A percentile compares a stretch with the other conserved stretches of the same genome.
Conservation (phyloP, 164 flowering plant genomes). For the Berberis vulgaris region DNA sequence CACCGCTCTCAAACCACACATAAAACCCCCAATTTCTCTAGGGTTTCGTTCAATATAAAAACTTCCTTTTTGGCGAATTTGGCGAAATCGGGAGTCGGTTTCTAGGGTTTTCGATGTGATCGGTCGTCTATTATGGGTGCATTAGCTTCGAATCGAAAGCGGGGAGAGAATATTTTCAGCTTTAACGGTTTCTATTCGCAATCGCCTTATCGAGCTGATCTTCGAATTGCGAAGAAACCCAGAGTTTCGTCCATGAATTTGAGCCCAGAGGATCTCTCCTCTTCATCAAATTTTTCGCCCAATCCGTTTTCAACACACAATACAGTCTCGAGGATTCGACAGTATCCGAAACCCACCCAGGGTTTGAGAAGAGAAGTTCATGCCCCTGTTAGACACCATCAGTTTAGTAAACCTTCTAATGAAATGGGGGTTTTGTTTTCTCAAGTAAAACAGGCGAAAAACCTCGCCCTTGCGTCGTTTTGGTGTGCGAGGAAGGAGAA, state of each 20-base stretch:
- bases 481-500: slow-evolving; percentile 18
- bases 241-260: slow-evolving; percentile 9
- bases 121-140: slow-evolving; percentile 15
- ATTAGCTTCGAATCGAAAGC: slow-evolving; percentile 17
- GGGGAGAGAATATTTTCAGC: slow-evolving; percentile 9
- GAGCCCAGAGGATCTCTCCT: neutral
- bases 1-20: no score
- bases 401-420: slow-evolving; percentile 5
- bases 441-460: slow-evolving; percentile 10
- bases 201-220: slow-evolving; percentile 2
- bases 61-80: no score
- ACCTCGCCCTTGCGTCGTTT: slow-evolving; percentile 13
- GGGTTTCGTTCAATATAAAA: no score
- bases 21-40: no score
- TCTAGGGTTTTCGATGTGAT: no score
- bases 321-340: slow-evolving; percentile 6
- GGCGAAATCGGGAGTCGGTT: no score
- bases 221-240: slow-evolving; percentile 15
- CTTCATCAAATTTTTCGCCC: neutral
- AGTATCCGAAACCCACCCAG: slow-evolving; percentile 15
- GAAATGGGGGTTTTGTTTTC: slow-evolving; percentile 29
- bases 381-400: slow-evolving; percentile 45
- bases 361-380: slow-evolving; percentile 39
- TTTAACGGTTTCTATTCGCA: neutral
- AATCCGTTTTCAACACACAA: neutral